A percentile compares a stretch with the other conserved stretches of the same genome.
phyloP scores from a whole-genome alignment of 305 asterid genomes.

The Fraxinus xanthoxyloides region DNA sequence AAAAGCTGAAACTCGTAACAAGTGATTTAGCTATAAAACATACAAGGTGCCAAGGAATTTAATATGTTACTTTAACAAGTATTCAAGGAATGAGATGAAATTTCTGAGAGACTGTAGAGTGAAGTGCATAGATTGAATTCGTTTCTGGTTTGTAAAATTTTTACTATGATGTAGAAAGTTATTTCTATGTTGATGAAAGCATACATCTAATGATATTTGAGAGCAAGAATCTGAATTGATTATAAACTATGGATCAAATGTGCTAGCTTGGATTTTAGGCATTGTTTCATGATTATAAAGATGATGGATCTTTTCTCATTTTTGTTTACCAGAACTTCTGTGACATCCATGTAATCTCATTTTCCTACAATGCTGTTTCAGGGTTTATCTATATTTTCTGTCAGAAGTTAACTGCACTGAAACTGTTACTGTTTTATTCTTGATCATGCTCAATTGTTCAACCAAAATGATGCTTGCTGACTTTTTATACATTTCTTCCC shows the following conservation, averaged over 20 bases:
- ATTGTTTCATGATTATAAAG: not conserved
- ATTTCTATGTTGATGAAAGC: not conserved
- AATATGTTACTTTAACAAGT: not conserved
- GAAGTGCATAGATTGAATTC: not conserved
- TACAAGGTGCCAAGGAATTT: not conserved
- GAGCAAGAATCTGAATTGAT: not conserved
- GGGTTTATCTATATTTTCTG: not conserved
- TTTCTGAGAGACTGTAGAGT: not conserved
- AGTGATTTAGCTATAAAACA: not conserved
- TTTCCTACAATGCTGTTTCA: not conserved
- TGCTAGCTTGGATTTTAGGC: not conserved
- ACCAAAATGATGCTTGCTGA: not conserved
- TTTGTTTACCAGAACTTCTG: not conserved
- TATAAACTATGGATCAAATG: not conserved
- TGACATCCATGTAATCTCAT: not conserved
- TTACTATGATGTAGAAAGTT: not conserved
- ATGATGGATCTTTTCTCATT: not conserved
- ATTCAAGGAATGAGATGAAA: not conserved
- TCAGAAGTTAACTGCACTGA: not conserved
- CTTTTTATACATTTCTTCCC: slow-evolving; percentile 7
- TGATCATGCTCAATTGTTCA: not conserved
- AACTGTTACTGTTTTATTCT: not conserved
- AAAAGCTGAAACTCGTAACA: not conserved
- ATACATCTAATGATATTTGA: not conserved
- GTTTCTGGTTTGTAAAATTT: not conserved